Evolutionary conservation across 2,329 filamentous ascomycete genomes (phyloP).

Genomic region (Dothistroma septosporum): DNA sequence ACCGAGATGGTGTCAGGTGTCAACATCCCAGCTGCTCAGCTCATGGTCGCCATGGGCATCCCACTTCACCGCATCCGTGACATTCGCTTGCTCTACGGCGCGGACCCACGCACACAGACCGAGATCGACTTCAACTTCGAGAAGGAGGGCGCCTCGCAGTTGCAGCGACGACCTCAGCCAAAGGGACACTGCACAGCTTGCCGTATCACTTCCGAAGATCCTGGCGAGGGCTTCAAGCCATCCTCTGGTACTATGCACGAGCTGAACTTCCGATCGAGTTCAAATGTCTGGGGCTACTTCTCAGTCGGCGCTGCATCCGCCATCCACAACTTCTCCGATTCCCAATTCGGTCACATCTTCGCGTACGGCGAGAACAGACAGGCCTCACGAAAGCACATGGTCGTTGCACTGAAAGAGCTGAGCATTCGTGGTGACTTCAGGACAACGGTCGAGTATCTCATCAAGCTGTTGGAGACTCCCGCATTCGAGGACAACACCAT

Average conservation of each 20-base stretch:
- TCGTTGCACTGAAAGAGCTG: constrained; percentile 94
- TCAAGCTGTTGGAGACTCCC: constrained; percentile 96
- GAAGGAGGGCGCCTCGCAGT: constrained; percentile 73
- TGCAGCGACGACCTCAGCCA: constrained; percentile 82
- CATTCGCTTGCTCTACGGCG: constrained; percentile 92
- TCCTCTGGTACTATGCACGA: constrained; percentile 99
- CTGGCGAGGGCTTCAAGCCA: constrained; percentile 98
- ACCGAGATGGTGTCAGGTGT: constrained; percentile 99
- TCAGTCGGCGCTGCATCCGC: constrained; percentile 93
- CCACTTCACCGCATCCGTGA: constrained; percentile 93
- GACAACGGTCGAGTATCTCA: constrained; percentile 97
- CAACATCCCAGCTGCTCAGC: constrained; percentile 92
- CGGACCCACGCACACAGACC: constrained; percentile 78
- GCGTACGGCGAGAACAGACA: constrained; percentile 97
- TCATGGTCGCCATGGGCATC: constrained; percentile 98
- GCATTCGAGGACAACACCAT: constrained; percentile 99
- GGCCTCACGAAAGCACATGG: constrained; percentile 97
- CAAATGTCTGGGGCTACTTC: constrained; percentile 99
- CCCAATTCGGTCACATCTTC: constrained; percentile 98
- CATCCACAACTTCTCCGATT: constrained; percentile 99
- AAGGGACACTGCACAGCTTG: constrained; percentile 98
- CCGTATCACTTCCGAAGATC: constrained; percentile 98
- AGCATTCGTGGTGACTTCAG: constrained; percentile 99
- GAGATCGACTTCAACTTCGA: constrained; percentile 97
- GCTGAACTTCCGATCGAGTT: constrained; percentile 96